phyloP scores from a whole-genome alignment of 1,284 basidiomycete genomes.

The Schizophyllum amplum region DNA sequence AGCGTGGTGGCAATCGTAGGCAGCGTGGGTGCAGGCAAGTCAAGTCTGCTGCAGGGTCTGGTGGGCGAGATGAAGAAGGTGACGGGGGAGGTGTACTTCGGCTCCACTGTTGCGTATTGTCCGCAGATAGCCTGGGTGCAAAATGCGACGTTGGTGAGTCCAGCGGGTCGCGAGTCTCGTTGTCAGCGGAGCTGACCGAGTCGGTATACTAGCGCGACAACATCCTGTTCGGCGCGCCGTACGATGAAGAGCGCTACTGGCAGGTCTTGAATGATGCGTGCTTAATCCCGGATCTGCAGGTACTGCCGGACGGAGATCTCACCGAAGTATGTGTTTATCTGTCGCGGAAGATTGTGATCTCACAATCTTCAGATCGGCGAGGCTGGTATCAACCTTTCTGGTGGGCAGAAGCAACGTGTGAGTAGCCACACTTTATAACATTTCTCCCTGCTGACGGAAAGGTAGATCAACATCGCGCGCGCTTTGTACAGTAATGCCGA shows the following conservation, averaged over 20 bases:
- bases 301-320: slow-evolving; percentile 75
- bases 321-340: slow-evolving; percentile 75
- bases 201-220: slow-evolving; percentile 75
- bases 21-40: slow-evolving; percentile 51
- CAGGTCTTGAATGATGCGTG: slow-evolving; percentile 68
- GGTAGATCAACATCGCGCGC: slow-evolving; percentile 75
- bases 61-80: slow-evolving; percentile 77
- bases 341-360: not conserved
- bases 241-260: slow-evolving; percentile 75
- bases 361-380: slow-evolving; percentile 17
- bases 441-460: too few species aligned
- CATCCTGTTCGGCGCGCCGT: slow-evolving; percentile 78
- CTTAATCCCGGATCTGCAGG: slow-evolving; percentile 71
- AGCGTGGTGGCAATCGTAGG: slow-evolving; percentile 81
- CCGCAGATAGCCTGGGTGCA: slow-evolving; percentile 88
- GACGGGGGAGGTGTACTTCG: slow-evolving; percentile 64
- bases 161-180: too few species aligned
- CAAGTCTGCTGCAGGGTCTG: slow-evolving; percentile 48
- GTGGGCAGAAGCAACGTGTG: slow-evolving; percentile 75
- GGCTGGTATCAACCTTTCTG: slow-evolving; percentile 79
- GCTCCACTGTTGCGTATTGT: slow-evolving; percentile 74
- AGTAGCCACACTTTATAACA: too few species aligned
- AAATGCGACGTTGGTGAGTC: slow-evolving; percentile 26
- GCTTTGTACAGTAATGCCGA: slow-evolving; percentile 83
- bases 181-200: too few species aligned